Percentiles rank a stretch among this genome's conserved stretches.
Conservation (phyloP, 495 filamentous ascomycete genomes). For the Hyphodiscus hymeniophilus region DNA sequence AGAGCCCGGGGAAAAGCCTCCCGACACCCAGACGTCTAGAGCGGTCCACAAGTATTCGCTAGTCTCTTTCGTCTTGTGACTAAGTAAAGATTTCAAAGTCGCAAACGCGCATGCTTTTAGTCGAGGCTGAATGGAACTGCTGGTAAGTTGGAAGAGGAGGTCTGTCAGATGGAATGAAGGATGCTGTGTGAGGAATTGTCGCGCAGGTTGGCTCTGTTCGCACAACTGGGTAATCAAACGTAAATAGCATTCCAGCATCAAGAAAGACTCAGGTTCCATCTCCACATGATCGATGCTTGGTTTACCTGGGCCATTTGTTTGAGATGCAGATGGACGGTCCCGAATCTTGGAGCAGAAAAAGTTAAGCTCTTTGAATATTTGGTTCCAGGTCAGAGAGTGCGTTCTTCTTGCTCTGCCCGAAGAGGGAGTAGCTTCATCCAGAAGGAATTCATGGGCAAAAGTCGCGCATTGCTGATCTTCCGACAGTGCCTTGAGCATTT, state of each 20-base stretch:
- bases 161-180: slow-evolving; percentile 53
- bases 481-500: slow-evolving; percentile 83
- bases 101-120: slow-evolving; percentile 71
- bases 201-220: slow-evolving; percentile 54
- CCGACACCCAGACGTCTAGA: slow-evolving; percentile 65
- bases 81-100: slow-evolving; percentile 59
- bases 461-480: slow-evolving; percentile 69
- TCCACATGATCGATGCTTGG: slow-evolving; percentile 43
- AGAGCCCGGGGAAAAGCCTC: slow-evolving; percentile 32
- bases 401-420: slow-evolving; percentile 69
- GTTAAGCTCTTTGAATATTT: slow-evolving; percentile 84
- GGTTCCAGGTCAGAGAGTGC: slow-evolving; percentile 77
- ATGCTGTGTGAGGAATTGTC: slow-evolving; percentile 61
- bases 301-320: slow-evolving; percentile 48
- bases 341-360: slow-evolving; percentile 62
- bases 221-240: slow-evolving; percentile 75
- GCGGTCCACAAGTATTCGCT: slow-evolving; percentile 59
- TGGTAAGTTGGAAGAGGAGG: slow-evolving; percentile 60
- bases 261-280: slow-evolving; percentile 75
- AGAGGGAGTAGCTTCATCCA: slow-evolving; percentile 71
- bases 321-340: slow-evolving; percentile 49
- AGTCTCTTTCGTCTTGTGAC: slow-evolving; percentile 48
- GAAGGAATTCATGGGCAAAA: slow-evolving; percentile 76
- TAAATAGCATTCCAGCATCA: slow-evolving; percentile 91
- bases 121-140: slow-evolving; percentile 57